Base-by-base conservation (phyloP, 108 stramenopile species). In the Nitzschia sp. region DNA sequence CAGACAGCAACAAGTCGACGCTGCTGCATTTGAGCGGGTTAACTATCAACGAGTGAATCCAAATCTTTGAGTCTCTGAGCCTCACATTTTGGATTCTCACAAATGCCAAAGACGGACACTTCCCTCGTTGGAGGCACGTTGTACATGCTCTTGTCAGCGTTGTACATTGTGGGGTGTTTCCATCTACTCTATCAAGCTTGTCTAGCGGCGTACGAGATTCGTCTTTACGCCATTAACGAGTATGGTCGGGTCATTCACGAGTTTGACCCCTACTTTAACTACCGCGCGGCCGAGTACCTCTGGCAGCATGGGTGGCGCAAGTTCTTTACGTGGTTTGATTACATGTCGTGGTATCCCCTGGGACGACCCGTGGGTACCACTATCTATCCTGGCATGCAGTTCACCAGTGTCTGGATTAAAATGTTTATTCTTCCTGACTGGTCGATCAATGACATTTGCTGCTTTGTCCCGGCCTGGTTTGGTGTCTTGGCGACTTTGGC, bases 301-400 rank as follows among this genome's bases (percentile, higher is more conserved):
- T 85, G 83, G 64, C 29, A 60, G 23, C 47, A 87, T 64, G 89
- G 89, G 13, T 25, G 74, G 75, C 33, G 75, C 0, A 79, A 70
- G 25, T 98, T 98, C 82, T 84, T 78, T 46, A 54, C 73, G 19
- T 98, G 97, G 95, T 98, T 93, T 71, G 95, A 96, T 79, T 86
- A 95, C 75, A 83, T 68, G 82, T 64, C 71, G 23, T 99, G 99
- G 99, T 99, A 98, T 85, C 99, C 99, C 32, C 77, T 99, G 23
- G 85, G 90, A 49, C 77, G 97, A 13, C 97, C 97, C 24, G 97
- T 99, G 19, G 99, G 99, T 30, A 98, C 96, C 3, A 99, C 99
- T 47, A 98, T 98, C 74, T 99, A 98, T 80, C 99, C 99, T 26
- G 99, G 99, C 2, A 91, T 99, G 86, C 97, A 98, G 77, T 74